Evolutionary conservation across 495 filamentous ascomycete genomes (phyloP), one percentile per base, ranked within the genome.

Genomic region (Aspergillus steynii): DNA sequence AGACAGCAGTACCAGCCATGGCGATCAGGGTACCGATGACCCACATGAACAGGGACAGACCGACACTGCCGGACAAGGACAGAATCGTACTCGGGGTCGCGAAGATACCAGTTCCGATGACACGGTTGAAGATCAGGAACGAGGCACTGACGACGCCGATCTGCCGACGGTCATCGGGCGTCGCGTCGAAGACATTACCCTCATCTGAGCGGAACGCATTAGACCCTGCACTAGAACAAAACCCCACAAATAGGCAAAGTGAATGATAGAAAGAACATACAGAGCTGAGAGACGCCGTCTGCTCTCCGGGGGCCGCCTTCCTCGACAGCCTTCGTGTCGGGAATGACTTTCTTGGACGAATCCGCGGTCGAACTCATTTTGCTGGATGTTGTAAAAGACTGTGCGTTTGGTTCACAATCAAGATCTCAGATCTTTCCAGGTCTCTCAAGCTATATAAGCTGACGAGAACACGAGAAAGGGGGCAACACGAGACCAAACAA

Each of bases 61-160:
- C 83, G 25, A 85, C 82, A 59, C 74, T 82, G 1, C 82, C 80
- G 6, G 82, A 82, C 26, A 82, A 69, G 5, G 65, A 75, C 34
- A 88, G 72, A 57, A 88, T 85, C 12, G 71, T 76, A 72, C 74
- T 67, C 74, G 86, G 87, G 0, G 86, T 88, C 7, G 85, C 85
- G 68, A 85, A 90, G 50, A 90, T 83, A 52, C 86, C 86, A 0
- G 87, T 89, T 4, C 87, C 86, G 66, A 89, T 84, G 72, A 89
- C 87, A 58, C 84, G 82, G 65, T 84, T 86, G 31, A 89, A 76
- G 58, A 88, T 89, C 29, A 90, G 71, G 55, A 86, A 84, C 26
- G 86, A 75, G 25, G 85, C 85, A 46, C 85, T 87, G 63, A 86
- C 61, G 10, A 82, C 75, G 14, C 84, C 85, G 49, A 89, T 78